phyloP scores from a whole-genome alignment of 768 basidiomycete genomes.

The Plicaturopsis crispa region DNA sequence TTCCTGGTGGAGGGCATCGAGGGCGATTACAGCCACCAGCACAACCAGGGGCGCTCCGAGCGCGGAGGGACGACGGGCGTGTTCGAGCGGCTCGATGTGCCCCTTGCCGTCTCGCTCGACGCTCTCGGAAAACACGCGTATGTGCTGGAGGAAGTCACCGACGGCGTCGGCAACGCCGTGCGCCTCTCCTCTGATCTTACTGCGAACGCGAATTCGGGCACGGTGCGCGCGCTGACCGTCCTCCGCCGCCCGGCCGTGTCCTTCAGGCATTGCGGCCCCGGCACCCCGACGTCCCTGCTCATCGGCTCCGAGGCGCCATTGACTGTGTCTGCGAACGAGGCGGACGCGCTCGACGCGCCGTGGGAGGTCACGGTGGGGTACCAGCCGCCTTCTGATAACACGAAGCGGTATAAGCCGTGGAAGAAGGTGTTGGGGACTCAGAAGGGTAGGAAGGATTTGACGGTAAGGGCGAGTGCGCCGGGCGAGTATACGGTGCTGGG shows the following conservation, averaged over 20 bases:
- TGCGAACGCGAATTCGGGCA: conserved; percentile 32
- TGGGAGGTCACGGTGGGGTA: conserved; percentile 63
- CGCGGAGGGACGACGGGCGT: conserved; percentile 15
- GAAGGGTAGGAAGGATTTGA: conserved; percentile 32
- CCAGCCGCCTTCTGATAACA: conserved; percentile 40
- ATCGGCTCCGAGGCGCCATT: conserved; percentile 61
- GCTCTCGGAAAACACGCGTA: conserved; percentile 64
- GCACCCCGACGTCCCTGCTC: conserved; percentile 59
- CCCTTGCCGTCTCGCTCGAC: conserved; percentile 57
- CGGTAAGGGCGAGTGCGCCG: conserved; percentile 47
- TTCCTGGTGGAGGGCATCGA: conserved; percentile 85
- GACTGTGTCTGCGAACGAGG: conserved; percentile 41
- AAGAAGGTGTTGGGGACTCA: conserved; percentile 52
- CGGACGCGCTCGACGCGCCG: conserved; percentile 57
- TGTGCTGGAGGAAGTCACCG: conserved; percentile 74
- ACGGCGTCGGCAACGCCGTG: conserved; percentile 75
- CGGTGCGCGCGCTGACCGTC: conserved; percentile 57
- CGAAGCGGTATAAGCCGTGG: conserved; percentile 52
- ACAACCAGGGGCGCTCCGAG: background rate
- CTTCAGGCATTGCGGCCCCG: conserved; percentile 70
- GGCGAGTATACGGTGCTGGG: conserved; percentile 72
- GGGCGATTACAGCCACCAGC: conserved; percentile 34
- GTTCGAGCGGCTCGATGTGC: conserved; percentile 58
- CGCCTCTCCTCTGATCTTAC: conserved; percentile 20
- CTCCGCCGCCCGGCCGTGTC: conserved; percentile 64